Percentiles rank a stretch among this genome's conserved stretches.
These are phyloP conservation scores for Cystobasidium slooffiae DNA, from an alignment of 1,284 basidiomycete species.

Conservation along the genomic window DNA sequence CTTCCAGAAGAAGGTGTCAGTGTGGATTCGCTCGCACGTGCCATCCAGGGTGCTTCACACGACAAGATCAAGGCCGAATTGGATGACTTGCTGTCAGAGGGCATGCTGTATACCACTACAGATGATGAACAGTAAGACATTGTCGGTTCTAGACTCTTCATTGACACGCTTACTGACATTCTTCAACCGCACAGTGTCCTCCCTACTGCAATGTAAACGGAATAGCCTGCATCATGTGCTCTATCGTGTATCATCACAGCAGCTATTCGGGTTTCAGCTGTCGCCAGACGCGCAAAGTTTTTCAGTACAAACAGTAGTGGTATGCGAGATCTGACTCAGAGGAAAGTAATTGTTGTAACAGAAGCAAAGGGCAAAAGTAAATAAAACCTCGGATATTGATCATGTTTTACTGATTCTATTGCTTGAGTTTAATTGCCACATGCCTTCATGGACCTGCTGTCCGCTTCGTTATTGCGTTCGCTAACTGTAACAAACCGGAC, in stretches of 20 bases:
- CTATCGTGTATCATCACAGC: not conserved
- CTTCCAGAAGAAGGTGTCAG: slow-evolving; percentile 49
- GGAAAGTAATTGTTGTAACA: too few relatives aligned
- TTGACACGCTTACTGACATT: not conserved
- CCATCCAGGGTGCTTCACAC: slow-evolving; percentile 59
- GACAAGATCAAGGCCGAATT: slow-evolving; percentile 65
- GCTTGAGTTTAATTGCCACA: too few relatives aligned
- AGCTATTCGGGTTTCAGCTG: not conserved
- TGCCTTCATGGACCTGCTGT: slow-evolving; percentile 21
- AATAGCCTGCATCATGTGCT: not conserved
- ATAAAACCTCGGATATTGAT: too few relatives aligned
- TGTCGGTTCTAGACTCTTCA: not conserved
- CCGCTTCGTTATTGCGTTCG: slow-evolving; percentile 25
- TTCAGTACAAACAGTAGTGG: not conserved
- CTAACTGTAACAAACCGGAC: slow-evolving; percentile 14
- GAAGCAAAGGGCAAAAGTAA: too few relatives aligned
- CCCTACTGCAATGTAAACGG: slow-evolving; percentile 4
- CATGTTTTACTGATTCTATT: too few relatives aligned
- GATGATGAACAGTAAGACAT: slow-evolving; percentile 51
- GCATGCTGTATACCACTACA: slow-evolving; percentile 67
- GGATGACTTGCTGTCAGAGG: slow-evolving; percentile 70
- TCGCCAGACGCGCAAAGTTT: not conserved
- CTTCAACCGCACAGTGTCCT: too few relatives aligned
- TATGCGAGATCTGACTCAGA: too few relatives aligned
- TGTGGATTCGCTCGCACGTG: slow-evolving; percentile 45